A percentile compares a stretch with the other conserved stretches of the same genome.
phyloP scores from a whole-genome alignment of 306 rosid species.

The Abrus precatorius region DNA sequence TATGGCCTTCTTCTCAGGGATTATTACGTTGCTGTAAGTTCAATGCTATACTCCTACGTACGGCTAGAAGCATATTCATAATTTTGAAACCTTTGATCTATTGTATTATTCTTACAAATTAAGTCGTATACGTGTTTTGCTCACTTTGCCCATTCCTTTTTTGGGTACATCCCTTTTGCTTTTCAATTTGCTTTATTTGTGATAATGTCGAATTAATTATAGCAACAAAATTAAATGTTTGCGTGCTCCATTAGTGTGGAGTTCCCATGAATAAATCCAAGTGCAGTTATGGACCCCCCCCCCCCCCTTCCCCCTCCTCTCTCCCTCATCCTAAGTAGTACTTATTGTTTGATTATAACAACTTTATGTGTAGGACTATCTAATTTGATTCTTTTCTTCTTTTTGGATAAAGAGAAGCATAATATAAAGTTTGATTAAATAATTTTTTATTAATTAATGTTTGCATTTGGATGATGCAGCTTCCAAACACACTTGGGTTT shows the following conservation, averaged over 20 bases:
- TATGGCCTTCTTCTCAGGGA: conserved; percentile 87
- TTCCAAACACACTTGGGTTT: conserved; percentile 88
- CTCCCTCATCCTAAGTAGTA: background rate
- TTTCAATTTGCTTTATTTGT: conserved; percentile 25
- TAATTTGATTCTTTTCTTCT: conserved; percentile 32
- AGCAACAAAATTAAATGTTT: conserved; percentile 18
- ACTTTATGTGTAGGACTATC: conserved; percentile 16
- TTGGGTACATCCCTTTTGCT: background rate
- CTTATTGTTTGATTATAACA: conserved; percentile 18
- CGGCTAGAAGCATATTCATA: background rate
- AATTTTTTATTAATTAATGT: background rate
- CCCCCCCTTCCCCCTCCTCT: background rate
- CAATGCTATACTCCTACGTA: background rate
- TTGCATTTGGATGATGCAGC: conserved; percentile 56
- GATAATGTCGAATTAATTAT: conserved; percentile 38
- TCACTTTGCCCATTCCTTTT: conserved; percentile 7
- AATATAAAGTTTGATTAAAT: background rate
- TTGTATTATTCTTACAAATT: background rate
- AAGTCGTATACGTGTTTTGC: background rate
- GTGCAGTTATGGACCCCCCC: conserved; percentile 44
- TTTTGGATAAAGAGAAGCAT: conserved; percentile 7
- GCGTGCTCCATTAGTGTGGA: conserved; percentile 36
- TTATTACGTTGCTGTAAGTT: conserved; percentile 85
- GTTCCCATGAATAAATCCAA: conserved; percentile 38
- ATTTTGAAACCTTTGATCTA: background rate